Evolutionary conservation across 2,329 filamentous ascomycete genomes (phyloP), one percentile per base, ranked within the genome.

Genomic region (Cladosporium oxysporum): DNA sequence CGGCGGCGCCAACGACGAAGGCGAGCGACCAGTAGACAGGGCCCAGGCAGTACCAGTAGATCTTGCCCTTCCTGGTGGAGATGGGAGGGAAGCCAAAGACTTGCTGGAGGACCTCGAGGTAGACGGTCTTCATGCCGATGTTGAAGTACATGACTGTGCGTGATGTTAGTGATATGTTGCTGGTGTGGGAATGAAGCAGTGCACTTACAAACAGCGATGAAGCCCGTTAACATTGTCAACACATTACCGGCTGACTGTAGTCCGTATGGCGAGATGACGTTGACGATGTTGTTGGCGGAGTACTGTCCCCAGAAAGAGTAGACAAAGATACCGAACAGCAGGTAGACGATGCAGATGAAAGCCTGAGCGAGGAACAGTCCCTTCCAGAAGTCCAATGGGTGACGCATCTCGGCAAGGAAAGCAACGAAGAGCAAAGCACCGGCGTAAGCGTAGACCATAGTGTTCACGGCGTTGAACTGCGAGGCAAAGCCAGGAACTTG

Each of bases 341-440:
- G 76, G 67, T 84, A 84, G 59, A 79, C 77, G 47, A 75, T 65
- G 69, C 81, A 84, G 69, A 84, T 84, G 74, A 84, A 83, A 61
- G 79, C 73, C 60, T 84, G 77, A 5, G 82, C 82, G 14, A 75
- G 72, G 69, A 79, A 74, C 69, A 83, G 76, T 2, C 79, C 80
- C 66, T 83, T 83, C 74, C 80, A 78, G 70, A 84, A 84, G 68
- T 84, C 82, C 60, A 73, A 76, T 1, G 83, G 82, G 14, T 80
- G 76, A 37, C 77, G 77, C 82, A 84, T 84, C 69, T 84, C 83
- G 5, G 85, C 82, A 75, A 88, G 79, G 71, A 88, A 85, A 62
- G 86, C 84, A 33, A 83, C 80, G 72, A 87, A 88, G 14, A 88
- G 76, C 75, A 85, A 82, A 1, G 83, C 83, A 3, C 86, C 86